Conservation (phyloP, 1,284 basidiomycete genomes). For the Termitomyces sp. region DNA sequence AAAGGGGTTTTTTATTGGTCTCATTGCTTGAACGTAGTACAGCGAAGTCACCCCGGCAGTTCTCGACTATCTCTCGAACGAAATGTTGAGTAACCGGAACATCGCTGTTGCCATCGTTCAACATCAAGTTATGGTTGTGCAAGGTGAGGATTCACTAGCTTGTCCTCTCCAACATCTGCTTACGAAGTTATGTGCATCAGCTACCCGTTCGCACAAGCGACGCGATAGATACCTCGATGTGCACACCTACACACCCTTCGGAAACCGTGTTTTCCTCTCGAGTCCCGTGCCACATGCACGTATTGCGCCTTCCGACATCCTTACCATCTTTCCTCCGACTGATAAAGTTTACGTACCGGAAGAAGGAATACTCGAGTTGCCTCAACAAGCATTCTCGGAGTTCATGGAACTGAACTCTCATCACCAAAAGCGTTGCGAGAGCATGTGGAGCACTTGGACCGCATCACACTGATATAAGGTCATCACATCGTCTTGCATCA, state of each 20-base stretch:
- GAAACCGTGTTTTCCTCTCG: slow-evolving; percentile 56
- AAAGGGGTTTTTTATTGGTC: not conserved
- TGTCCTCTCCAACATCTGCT: not conserved
- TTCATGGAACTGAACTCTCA: slow-evolving; percentile 47
- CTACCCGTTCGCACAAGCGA: slow-evolving; percentile 45
- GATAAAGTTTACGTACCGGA: slow-evolving; percentile 32
- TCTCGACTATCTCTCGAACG: too few relatives aligned
- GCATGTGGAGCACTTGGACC: slow-evolving; percentile 46
- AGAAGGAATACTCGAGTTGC: slow-evolving; percentile 57
- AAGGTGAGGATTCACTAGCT: slow-evolving; percentile 37
- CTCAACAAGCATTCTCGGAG: slow-evolving; percentile 48
- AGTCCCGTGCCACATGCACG: slow-evolving; percentile 52
- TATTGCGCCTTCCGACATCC: slow-evolving; percentile 51
- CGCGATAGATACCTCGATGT: slow-evolving; percentile 59
- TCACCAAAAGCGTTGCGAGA: slow-evolving; percentile 47
- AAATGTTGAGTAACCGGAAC: slow-evolving; percentile 51
- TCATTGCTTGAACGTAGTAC: not conserved
- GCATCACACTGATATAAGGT: slow-evolving; percentile 28
- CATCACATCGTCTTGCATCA: too few relatives aligned
- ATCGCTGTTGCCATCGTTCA: slow-evolving; percentile 63
- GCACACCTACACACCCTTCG: slow-evolving; percentile 55
- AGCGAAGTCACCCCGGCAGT: not conserved
- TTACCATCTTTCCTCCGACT: slow-evolving; percentile 47
- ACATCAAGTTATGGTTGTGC: slow-evolving; percentile 58
- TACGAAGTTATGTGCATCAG: slow-evolving; percentile 29